Evolutionary conservation across 352 stramenopile species (phyloP).

Genomic region (Globisporangium lucens): DNA sequence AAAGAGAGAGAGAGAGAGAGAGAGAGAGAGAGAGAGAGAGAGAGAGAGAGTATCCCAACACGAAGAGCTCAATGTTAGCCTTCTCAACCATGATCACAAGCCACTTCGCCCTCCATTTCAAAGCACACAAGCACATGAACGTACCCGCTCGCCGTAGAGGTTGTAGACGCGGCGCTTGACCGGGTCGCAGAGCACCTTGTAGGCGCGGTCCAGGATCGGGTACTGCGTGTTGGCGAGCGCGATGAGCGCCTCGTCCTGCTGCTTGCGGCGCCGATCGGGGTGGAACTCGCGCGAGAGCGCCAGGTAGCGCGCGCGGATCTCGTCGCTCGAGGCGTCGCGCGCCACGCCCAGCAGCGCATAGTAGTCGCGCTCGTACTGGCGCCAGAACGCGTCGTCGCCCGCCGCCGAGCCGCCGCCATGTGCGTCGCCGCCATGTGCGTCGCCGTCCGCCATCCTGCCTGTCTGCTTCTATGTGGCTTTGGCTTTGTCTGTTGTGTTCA

Average conservation of each 20-base stretch:
- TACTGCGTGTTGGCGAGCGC: conserved; percentile 75
- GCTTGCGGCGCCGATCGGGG: conserved; percentile 60
- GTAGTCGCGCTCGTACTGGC: conserved; percentile 74
- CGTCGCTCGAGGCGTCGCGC: conserved; percentile 48
- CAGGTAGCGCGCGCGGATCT: conserved; percentile 70
- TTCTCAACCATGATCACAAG: neutral
- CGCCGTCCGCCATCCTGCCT: conserved; percentile 9
- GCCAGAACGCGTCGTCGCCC: conserved; percentile 38
- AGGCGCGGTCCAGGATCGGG: conserved; percentile 71
- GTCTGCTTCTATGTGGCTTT: neutral
- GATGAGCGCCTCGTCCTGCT: conserved; percentile 45
- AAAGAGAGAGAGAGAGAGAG: too few species aligned
- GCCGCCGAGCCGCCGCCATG: neutral
- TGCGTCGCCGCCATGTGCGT: neutral
- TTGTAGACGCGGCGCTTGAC: conserved; percentile 71
- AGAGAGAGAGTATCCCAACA: neutral
- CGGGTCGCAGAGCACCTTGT: conserved; percentile 78
- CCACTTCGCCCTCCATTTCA: neutral
- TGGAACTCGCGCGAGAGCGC: conserved; percentile 82
- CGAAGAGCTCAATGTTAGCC: neutral
- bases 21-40: neutral
- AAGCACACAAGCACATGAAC: conserved; percentile 6
- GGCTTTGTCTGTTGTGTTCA: neutral
- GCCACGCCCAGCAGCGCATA: conserved; percentile 76
- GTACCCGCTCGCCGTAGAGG: conserved; percentile 65